phyloP scores from a whole-genome alignment of 129 eudicot species.

The Cynara cardunculus region DNA sequence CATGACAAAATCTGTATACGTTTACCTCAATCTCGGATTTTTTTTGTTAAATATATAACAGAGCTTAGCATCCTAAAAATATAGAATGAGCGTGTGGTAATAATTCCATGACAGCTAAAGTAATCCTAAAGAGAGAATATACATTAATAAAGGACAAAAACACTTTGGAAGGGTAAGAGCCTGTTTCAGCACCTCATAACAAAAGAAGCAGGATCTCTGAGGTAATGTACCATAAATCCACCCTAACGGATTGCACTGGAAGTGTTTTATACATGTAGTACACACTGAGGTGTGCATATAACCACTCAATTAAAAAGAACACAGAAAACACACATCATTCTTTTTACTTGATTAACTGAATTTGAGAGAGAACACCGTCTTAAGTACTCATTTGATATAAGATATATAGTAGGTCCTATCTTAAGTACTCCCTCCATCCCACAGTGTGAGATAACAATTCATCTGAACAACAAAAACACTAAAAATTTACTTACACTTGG shows the following conservation, averaged over 20 bases:
- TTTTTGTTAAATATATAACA: not conserved
- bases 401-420: not conserved
- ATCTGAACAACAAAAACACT: not conserved
- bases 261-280: no score
- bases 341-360: not conserved
- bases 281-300: no score
- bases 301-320: not conserved
- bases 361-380: not conserved
- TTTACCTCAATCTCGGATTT: not conserved
- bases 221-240: no score
- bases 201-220: no score
- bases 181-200: no score
- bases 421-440: not conserved
- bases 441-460: not conserved
- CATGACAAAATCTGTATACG: not conserved
- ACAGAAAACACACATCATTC: not conserved
- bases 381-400: not conserved
- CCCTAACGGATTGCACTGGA: no score
- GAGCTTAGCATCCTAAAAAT: not conserved
- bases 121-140: no score
- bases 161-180: no score
- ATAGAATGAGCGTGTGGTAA: no score
- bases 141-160: no score
- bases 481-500: not conserved
- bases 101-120: no score